Evolutionary conservation across 768 basidiomycete genomes (phyloP).

Genomic region (Phylloporus sp.): DNA sequence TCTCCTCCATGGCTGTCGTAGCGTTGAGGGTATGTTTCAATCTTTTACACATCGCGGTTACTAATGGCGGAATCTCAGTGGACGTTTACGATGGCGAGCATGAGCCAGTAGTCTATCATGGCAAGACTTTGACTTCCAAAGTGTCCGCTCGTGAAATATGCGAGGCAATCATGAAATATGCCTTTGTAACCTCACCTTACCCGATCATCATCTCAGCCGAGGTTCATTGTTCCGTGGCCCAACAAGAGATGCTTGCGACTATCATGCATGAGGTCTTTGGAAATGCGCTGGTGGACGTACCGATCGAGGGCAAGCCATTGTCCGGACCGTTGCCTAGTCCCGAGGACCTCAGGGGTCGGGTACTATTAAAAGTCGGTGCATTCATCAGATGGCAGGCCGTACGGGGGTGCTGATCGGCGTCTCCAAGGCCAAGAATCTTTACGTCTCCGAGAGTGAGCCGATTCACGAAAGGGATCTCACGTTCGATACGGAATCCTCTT

Average conservation of each 20-base stretch:
- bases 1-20: slow-evolving; percentile 84
- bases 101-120: slow-evolving; percentile 86
- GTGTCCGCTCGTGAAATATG: slow-evolving; percentile 79
- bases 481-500: slow-evolving; percentile 41
- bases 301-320: slow-evolving; percentile 44
- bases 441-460: slow-evolving; percentile 40
- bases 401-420: not conserved
- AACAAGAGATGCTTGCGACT: slow-evolving; percentile 74
- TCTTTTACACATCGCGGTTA: not conserved
- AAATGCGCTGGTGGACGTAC: slow-evolving; percentile 44
- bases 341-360: slow-evolving; percentile 68
- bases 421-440: slow-evolving; percentile 72
- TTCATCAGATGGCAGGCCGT: not conserved
- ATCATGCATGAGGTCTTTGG: slow-evolving; percentile 71
- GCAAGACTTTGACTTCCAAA: slow-evolving; percentile 82
- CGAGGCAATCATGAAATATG: slow-evolving; percentile 82
- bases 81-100: slow-evolving; percentile 88
- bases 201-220: slow-evolving; percentile 93
- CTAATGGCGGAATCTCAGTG: slow-evolving; percentile 43
- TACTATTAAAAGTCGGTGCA: slow-evolving; percentile 74
- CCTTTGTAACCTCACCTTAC: slow-evolving; percentile 85
- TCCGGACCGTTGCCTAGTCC: slow-evolving; percentile 76
- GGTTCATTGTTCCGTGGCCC: slow-evolving; percentile 73
- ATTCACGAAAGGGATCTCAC: slow-evolving; percentile 31
- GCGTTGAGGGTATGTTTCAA: slow-evolving; percentile 77